A percentile compares a stretch with the other conserved stretches of the same genome.
Conservation (phyloP, 2,329 filamentous ascomycete genomes). For the Hortaea sp. region DNA sequence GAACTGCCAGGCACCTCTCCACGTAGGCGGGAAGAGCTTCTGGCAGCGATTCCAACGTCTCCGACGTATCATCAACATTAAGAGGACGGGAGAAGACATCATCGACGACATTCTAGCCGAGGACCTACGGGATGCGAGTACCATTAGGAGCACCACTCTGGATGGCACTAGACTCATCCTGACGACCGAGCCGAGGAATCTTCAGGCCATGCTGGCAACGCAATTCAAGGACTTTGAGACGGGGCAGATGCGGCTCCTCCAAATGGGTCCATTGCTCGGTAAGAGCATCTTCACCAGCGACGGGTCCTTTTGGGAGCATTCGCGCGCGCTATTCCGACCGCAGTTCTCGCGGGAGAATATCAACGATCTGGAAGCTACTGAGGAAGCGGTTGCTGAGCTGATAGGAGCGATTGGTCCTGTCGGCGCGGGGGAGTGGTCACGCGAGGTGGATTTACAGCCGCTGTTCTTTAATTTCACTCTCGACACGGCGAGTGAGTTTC, state of each 20-base stretch:
- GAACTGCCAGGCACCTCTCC: too few relatives aligned
- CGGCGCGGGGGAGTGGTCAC: slow-evolving; percentile 15
- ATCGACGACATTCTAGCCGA: slow-evolving; percentile 12
- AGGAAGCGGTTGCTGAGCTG: slow-evolving; percentile 10
- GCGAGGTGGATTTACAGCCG: slow-evolving; percentile 15
- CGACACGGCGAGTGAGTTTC: slow-evolving; percentile 28
- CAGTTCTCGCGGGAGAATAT: slow-evolving; percentile 23
- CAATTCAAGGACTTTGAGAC: slow-evolving; percentile 42
- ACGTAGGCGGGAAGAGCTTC: too few relatives aligned
- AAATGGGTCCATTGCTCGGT: slow-evolving; percentile 17
- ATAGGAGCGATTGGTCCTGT: slow-evolving; percentile 24
- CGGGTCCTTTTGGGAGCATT: slow-evolving; percentile 21
- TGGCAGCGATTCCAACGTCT: background rate
- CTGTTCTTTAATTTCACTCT: slow-evolving; percentile 28
- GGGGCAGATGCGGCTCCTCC: slow-evolving; percentile 9
- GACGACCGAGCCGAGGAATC: slow-evolving; percentile 39
- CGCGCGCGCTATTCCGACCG: slow-evolving; percentile 20
- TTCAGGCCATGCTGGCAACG: slow-evolving; percentile 44
- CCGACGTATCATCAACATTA: background rate
- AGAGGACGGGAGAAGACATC: slow-evolving; percentile 10
- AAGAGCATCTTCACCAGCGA: slow-evolving; percentile 22
- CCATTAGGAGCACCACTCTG: slow-evolving; percentile 1
- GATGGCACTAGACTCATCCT: slow-evolving; percentile 8
- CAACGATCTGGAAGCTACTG: slow-evolving; percentile 22
- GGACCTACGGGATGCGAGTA: slow-evolving; percentile 2